Evolutionary conservation across 345 rosid species (phyloP), one percentile per base, ranked within the genome.

Genomic region (Camelina sativa): DNA sequence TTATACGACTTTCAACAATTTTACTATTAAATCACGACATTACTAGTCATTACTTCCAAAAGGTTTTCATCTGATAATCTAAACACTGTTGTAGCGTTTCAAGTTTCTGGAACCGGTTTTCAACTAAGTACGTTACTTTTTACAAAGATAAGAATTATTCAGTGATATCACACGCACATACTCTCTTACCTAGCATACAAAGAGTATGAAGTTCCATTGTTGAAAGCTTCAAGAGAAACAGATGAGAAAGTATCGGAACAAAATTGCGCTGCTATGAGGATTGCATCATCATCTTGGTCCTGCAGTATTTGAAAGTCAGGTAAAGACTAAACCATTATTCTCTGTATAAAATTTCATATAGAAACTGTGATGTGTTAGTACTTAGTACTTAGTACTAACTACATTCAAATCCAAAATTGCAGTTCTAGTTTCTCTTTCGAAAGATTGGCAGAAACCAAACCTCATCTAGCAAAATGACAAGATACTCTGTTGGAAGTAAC

Each of bases 401-500:
- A 32, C 58, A 68, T n/a, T 66, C 2, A 69, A 69, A 37, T 37
- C 20, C 60, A 56, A 61, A 55, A 69, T 56, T 62, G 25, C 16
- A 54, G 22, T 54, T 55, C 10, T 16, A 37, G 38, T 58, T 46
- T 47, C 20, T 47, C 72, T 55, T 61, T 47, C 35, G 35, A 47
- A 55, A 74, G 43, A 65, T 22, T 55, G 41, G 25, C 6, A 47
- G 68, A 13, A 47, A 65, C 12, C 55, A 50, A 71, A 90, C 99
- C 96, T 92, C 97, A 73, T 92, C 98, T 61, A 92, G 81, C 84
- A 90, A 80, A 76, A 87, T 84, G 79, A 92, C 92, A 61, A 95
- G 92, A 85, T 92, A 88, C 76, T 95, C 99, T 9, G 98, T 92
- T 16, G 99, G 99, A 63, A 95, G 83, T 79, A 95, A 91, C n/a